A percentile compares a stretch with the other conserved stretches of the same genome.
phyloP scores from a whole-genome alignment of 2,329 filamentous ascomycete genomes.

The Leptographium procerum region DNA sequence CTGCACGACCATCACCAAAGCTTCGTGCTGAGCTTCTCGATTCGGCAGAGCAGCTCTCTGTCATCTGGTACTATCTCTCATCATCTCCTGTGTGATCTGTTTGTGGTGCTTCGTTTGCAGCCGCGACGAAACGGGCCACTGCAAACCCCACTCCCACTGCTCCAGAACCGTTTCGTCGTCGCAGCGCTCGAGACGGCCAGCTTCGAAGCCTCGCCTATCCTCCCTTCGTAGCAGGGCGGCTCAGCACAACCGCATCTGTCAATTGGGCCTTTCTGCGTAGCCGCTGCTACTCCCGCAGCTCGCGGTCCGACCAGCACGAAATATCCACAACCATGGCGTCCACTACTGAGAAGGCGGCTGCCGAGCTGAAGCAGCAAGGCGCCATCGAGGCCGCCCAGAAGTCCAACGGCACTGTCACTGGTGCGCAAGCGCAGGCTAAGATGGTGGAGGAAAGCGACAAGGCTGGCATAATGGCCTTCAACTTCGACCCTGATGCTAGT shows the following conservation, averaged over 20 bases:
- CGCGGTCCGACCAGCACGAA: background rate
- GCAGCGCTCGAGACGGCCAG: background rate
- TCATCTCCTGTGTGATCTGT: background rate
- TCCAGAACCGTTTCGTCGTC: background rate
- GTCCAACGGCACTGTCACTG: constrained; percentile 56
- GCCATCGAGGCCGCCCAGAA: constrained; percentile 67
- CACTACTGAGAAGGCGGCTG: constrained; percentile 13
- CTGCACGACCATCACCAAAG: background rate
- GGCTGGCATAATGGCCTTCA: constrained; percentile 68
- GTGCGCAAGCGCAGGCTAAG: constrained; percentile 56
- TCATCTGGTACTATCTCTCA: background rate
- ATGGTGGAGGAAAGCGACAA: constrained; percentile 68
- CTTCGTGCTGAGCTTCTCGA: background rate
- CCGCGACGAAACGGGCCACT: background rate
- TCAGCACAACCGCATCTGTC: no score
- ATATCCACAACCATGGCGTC: constrained; percentile 19
- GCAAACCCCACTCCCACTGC: background rate
- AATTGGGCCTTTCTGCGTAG: background rate
- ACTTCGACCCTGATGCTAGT: constrained; percentile 77
- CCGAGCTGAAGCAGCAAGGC: constrained; percentile 72
- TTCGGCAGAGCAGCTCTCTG: background rate
- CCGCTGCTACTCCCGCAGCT: background rate
- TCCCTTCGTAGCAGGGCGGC: background rate
- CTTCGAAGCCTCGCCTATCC: background rate
- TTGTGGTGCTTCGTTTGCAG: background rate